A percentile compares a stretch with the other conserved stretches of the same genome.
These are phyloP conservation scores for Strobilomyces dryophilus DNA, from an alignment of 768 basidiomycete species.

Conservation along the genomic window DNA sequence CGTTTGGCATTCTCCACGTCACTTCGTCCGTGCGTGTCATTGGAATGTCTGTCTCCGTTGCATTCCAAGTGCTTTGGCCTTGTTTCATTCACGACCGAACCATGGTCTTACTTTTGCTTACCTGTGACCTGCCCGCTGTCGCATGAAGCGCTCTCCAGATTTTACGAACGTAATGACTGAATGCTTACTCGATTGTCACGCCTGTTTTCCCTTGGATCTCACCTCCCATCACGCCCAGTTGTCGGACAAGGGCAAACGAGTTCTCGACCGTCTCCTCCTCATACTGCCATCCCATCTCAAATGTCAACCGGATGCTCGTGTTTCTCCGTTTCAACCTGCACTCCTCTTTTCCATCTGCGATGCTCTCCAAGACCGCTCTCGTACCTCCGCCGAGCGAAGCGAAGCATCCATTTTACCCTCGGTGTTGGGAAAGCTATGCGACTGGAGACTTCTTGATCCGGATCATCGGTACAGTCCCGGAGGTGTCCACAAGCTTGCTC, in stretches of 20 bases:
- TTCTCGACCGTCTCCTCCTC: slow-evolving; percentile 13
- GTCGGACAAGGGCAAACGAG: slow-evolving; percentile 5
- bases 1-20: background rate
- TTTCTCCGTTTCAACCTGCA: slow-evolving; percentile 8
- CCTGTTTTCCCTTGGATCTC: background rate
- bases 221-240: slow-evolving; percentile 1
- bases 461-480: slow-evolving; percentile 9
- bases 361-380: slow-evolving; percentile 1
- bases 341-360: slow-evolving; percentile 26
- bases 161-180: slow-evolving; percentile 20
- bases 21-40: background rate
- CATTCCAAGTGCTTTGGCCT: background rate
- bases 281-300: slow-evolving; percentile 13
- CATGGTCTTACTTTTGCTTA: slow-evolving; percentile 3
- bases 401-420: slow-evolving; percentile 14
- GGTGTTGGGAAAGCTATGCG: slow-evolving; percentile 21
- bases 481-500: slow-evolving; percentile 15
- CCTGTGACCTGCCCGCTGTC: background rate
- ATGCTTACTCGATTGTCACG: slow-evolving; percentile 7
- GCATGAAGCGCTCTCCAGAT: slow-evolving; percentile 12
- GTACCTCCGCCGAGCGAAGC: background rate
- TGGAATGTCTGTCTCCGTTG: background rate
- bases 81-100: slow-evolving; percentile 5
- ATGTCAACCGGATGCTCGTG: background rate
- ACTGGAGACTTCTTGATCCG: slow-evolving; percentile 23